Evolutionary conservation across 208 protist genomes (phyloP).

Genomic region (Herpetomonas samuelpessoai): DNA sequence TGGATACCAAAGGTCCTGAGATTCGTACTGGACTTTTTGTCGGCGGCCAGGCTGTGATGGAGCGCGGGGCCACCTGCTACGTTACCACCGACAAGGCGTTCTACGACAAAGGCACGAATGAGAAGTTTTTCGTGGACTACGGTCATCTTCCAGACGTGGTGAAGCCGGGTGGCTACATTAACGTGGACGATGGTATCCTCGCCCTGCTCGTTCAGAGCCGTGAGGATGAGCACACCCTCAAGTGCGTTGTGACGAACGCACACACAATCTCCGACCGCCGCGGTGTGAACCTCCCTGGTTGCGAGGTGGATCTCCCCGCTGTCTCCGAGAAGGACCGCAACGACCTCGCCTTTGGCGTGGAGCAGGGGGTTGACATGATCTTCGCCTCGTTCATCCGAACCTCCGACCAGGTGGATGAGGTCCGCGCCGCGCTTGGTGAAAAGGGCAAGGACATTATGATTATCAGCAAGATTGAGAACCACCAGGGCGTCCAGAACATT

Average conservation of each 20-base stretch:
- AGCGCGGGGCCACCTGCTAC: constrained; percentile 66
- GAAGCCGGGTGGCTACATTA: constrained; percentile 84
- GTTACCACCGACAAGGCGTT: constrained; percentile 90
- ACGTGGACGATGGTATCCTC: constrained; percentile 97
- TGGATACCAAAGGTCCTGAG: constrained; percentile 97
- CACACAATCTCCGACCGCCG: constrained; percentile 82
- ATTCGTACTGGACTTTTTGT: constrained; percentile 94
- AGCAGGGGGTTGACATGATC: constrained; percentile 98
- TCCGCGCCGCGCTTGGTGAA: constrained; percentile 89
- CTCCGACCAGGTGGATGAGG: constrained; percentile 92
- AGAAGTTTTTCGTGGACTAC: constrained; percentile 94
- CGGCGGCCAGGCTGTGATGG: constrained; percentile 65
- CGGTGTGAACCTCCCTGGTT: constrained; percentile 88
- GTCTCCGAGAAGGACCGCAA: constrained; percentile 92
- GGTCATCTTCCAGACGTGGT: constrained; percentile 75
- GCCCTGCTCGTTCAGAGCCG: constrained; percentile 79
- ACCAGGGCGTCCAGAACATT: constrained; percentile 97
- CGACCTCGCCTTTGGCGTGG: constrained; percentile 94
- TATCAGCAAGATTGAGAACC: constrained; percentile 99
- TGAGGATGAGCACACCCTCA: constrained; percentile 71
- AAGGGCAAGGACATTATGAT: constrained; percentile 93
- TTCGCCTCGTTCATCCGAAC: constrained; percentile 98
- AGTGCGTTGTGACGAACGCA: constrained; percentile 78
- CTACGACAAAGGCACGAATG: constrained; percentile 73
- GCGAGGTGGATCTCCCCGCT: constrained; percentile 84